Evolutionary conservation across 805 yeast species (phyloP).

Genomic region (Saccharomycopsis olivae): DNA sequence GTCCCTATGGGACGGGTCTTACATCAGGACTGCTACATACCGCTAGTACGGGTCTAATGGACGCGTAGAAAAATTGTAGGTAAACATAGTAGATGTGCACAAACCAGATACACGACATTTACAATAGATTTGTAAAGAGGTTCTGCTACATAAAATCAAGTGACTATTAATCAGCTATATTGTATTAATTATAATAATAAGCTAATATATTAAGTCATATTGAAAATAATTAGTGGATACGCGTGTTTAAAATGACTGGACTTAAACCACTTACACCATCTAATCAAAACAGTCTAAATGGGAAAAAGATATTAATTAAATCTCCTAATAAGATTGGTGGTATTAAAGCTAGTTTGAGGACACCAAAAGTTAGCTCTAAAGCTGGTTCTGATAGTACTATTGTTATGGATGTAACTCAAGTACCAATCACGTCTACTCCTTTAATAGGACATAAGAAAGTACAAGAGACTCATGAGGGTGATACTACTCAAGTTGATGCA

Average conservation of each 20-base stretch:
- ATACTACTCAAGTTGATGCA: background rate
- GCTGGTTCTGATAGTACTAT: conserved; percentile 14
- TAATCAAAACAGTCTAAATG: conserved; percentile 11
- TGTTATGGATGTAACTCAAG: conserved; percentile 13
- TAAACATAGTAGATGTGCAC: too few relatives aligned
- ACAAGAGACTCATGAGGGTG: background rate
- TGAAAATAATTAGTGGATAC: background rate
- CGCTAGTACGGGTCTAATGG: too few relatives aligned
- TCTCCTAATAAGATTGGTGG: conserved; percentile 1
- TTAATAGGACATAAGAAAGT: background rate
- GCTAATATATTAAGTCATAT: too few relatives aligned
- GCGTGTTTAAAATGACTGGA: conserved; percentile 6
- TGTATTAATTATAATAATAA: too few relatives aligned
- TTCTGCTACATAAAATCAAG: too few relatives aligned
- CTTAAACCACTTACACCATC: conserved; percentile 14
- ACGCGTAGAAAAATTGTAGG: too few relatives aligned
- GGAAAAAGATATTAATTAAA: conserved; percentile 1
- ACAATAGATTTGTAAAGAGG: too few relatives aligned
- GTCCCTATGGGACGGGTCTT: too few relatives aligned
- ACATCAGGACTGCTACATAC: too few relatives aligned
- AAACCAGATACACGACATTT: too few relatives aligned
- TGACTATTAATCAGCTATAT: too few relatives aligned
- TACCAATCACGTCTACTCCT: conserved; percentile 16
- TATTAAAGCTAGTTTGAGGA: background rate
- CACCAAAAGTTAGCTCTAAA: background rate